phyloP scores from a whole-genome alignment of 257 asterid species.

The Nemophila menziesii region DNA sequence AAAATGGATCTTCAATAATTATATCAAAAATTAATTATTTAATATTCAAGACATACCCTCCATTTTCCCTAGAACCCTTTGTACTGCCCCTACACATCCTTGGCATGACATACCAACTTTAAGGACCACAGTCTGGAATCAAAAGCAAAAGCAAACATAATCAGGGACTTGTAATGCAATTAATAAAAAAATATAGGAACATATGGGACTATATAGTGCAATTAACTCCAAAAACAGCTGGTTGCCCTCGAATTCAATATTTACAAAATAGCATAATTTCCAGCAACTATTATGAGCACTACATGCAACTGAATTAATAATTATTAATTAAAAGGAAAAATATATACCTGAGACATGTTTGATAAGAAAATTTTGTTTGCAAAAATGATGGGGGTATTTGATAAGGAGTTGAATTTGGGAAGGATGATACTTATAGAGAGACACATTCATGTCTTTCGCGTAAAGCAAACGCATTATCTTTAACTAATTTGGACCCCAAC shows the following conservation, averaged over 20 bases:
- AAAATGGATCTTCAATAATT: neutral
- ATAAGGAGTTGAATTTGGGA: neutral
- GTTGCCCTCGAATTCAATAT: too few relatives aligned
- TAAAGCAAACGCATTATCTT: too few relatives aligned
- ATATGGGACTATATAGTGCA: too few relatives aligned
- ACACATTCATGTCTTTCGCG: too few relatives aligned
- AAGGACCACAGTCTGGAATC: constrained; percentile 79
- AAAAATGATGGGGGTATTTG: neutral
- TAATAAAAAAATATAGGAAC: too few relatives aligned
- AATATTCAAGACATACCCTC: constrained; percentile 41
- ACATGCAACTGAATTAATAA: too few relatives aligned
- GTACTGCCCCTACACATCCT: constrained; percentile 89
- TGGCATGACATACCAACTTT: constrained; percentile 89
- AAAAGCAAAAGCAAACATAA: constrained; percentile 7
- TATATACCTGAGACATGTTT: constrained; percentile 31
- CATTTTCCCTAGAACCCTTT: constrained; percentile 75
- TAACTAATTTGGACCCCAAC: too few relatives aligned
- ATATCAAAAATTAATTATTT: neutral
- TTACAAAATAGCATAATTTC: too few relatives aligned
- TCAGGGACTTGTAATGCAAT: too few relatives aligned
- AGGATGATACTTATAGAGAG: neutral
- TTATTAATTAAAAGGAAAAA: neutral
- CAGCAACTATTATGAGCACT: too few relatives aligned
- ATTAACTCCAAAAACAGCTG: too few relatives aligned
- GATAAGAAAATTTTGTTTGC: neutral